phyloP scores from a whole-genome alignment of 352 stramenopile genomes.

The Globisporangium lucens region DNA sequence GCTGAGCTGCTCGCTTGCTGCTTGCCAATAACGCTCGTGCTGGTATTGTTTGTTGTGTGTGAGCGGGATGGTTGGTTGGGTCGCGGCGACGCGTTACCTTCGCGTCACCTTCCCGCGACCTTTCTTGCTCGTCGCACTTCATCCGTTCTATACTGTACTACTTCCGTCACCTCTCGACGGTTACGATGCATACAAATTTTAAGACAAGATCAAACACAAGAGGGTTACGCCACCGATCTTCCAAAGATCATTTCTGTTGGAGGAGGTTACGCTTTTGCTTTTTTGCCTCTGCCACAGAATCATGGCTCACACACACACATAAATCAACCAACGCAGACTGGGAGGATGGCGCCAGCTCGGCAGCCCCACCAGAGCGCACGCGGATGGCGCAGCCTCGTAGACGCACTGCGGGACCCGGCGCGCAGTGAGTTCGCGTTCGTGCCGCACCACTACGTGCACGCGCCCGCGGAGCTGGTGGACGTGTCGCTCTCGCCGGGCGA shows the following conservation, averaged over 20 bases:
- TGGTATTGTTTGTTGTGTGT: background rate
- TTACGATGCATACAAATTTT: background rate
- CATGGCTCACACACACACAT: background rate
- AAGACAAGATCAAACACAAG: background rate
- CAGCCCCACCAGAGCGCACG: slow-evolving; percentile 9
- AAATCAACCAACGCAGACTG: background rate
- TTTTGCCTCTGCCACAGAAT: background rate
- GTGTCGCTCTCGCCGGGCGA: slow-evolving; percentile 38
- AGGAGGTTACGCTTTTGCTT: background rate
- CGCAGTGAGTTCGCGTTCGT: slow-evolving; percentile 83
- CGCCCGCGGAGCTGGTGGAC: slow-evolving; percentile 33
- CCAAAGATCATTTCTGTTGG: slow-evolving; percentile 1
- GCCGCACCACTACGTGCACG: slow-evolving; percentile 72
- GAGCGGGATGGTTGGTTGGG: slow-evolving; percentile 8
- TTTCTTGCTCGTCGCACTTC: background rate
- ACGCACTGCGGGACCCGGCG: slow-evolving; percentile 56
- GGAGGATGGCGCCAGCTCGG: background rate
- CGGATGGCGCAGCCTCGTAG: slow-evolving; percentile 63
- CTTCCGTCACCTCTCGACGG: background rate
- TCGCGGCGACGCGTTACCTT: slow-evolving; percentile 10
- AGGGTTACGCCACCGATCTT: background rate
- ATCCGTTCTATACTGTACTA: background rate
- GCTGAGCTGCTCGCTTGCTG: background rate
- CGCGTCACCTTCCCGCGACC: slow-evolving; percentile 10
- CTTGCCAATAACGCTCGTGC: slow-evolving; percentile 2